These are phyloP conservation scores for Crassisporium funariophilum DNA, from an alignment of 768 basidiomycete species.

Conservation along the genomic window DNA sequence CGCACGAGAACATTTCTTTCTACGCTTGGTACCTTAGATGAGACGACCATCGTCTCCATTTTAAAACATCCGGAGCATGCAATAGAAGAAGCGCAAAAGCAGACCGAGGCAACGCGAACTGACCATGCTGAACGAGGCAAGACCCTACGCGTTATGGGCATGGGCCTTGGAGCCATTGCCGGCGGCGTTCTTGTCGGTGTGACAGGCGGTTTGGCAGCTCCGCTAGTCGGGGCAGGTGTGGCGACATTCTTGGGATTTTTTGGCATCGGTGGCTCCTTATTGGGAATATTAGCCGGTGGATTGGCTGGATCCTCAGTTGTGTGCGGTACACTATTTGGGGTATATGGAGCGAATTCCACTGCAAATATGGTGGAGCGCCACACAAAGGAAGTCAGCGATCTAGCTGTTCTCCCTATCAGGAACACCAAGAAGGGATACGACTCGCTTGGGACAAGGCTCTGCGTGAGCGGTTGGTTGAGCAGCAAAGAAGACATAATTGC, in stretches of 20 bases:
- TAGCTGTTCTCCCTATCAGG: constrained; percentile 50
- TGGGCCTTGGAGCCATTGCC: constrained; percentile 53
- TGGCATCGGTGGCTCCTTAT: constrained; percentile 55
- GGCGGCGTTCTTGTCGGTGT: constrained; percentile 58
- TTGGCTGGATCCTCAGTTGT: constrained; percentile 57
- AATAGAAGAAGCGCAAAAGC: constrained; percentile 44
- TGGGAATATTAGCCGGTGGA: constrained; percentile 52
- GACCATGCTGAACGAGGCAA: constrained; percentile 44
- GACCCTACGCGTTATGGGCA: constrained; percentile 46
- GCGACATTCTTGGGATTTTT: constrained; percentile 49
- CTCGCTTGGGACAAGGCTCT: constrained; percentile 52
- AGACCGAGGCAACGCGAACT: constrained; percentile 39
- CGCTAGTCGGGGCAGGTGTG: constrained; percentile 57
- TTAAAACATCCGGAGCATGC: constrained; percentile 52
- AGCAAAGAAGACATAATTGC: constrained; percentile 46
- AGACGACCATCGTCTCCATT: constrained; percentile 44
- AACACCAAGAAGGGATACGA: constrained; percentile 35
- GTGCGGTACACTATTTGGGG: constrained; percentile 60
- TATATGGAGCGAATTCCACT: constrained; percentile 52
- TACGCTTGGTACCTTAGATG: constrained; percentile 42
- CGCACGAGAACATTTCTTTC: constrained; percentile 50
- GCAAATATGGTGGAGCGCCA: constrained; percentile 52
- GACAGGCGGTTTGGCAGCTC: constrained; percentile 62
- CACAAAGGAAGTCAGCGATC: constrained; percentile 53
- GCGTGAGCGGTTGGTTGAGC: constrained; percentile 58